A percentile compares a stretch with the other conserved stretches of the same genome.
These are phyloP conservation scores for Annulohypoxylon nitens DNA, from an alignment of 495 filamentous ascomycete species.

Conservation along the genomic window DNA sequence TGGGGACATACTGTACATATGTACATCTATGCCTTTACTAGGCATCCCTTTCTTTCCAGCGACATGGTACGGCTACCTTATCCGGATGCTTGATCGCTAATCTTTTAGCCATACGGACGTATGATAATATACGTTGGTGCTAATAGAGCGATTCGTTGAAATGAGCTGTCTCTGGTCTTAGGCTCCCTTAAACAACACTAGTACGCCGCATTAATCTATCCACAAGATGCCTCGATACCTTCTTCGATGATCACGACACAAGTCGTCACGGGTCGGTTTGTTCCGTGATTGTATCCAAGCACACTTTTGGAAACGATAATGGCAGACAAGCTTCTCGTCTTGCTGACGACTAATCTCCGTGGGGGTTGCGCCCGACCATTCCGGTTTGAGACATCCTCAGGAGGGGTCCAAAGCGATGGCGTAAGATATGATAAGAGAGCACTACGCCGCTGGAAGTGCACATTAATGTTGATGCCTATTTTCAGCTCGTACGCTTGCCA, in stretches of 20 bases:
- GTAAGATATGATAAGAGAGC: constrained; percentile 13
- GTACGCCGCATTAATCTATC: constrained; percentile 2
- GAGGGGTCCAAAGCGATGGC: constrained; percentile 19
- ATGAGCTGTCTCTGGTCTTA: constrained; percentile 4
- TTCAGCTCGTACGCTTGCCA: not conserved
- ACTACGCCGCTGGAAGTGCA: not conserved
- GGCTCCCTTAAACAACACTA: constrained; percentile 13
- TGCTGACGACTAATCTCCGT: constrained; percentile 14
- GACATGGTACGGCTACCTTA: constrained; percentile 28
- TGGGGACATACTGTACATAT: not conserved
- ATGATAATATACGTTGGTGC: constrained; percentile 13
- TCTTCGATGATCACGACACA: not conserved
- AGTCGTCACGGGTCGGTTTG: constrained; percentile 11
- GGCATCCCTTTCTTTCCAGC: constrained; percentile 28
- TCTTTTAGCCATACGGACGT: constrained; percentile 7
- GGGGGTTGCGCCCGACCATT: constrained; percentile 15
- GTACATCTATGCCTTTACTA: not conserved
- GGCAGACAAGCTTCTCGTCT: constrained; percentile 6
- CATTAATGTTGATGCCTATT: constrained; percentile 9
- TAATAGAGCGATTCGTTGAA: constrained; percentile 13
- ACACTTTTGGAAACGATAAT: constrained; percentile 9
- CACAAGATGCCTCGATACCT: not conserved
- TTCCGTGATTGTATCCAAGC: constrained; percentile 15
- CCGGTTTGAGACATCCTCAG: not conserved
- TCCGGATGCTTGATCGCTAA: constrained; percentile 20